phyloP scores from a whole-genome alignment of 129 eudicot genomes.

The Flaveria linearis region DNA sequence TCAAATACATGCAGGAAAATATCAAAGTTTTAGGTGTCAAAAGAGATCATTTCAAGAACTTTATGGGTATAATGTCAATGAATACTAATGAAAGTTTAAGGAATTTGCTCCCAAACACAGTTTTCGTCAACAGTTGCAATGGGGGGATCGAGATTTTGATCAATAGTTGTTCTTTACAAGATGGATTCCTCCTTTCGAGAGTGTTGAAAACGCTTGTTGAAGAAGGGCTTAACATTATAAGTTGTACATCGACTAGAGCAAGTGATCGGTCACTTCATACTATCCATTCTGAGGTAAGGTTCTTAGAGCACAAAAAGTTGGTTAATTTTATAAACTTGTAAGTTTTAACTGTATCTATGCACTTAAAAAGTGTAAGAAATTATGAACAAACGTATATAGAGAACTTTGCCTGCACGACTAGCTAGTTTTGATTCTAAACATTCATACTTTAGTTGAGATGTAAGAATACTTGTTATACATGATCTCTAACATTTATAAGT shows the following conservation, averaged over 20 bases:
- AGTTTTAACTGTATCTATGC: not conserved
- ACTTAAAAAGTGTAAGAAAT: not conserved
- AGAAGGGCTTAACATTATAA: conserved; percentile 44
- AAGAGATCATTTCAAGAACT: conserved; percentile 47
- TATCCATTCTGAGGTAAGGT: conserved; percentile 54
- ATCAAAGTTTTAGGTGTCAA: conserved; percentile 33
- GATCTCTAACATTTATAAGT: not conserved
- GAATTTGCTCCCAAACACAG: conserved; percentile 21
- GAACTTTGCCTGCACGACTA: not conserved
- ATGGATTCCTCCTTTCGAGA: conserved; percentile 44
- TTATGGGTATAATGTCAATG: conserved; percentile 1
- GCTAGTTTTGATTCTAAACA: not conserved
- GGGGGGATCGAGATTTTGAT: conserved; percentile 51
- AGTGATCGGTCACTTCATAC: conserved; percentile 38
- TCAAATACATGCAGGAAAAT: conserved; percentile 45
- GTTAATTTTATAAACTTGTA: not conserved
- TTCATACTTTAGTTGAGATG: not conserved
- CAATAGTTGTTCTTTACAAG: conserved; percentile 29
- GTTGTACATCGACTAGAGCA: conserved; percentile 44
- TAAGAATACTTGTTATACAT: not conserved
- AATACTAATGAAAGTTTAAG: not conserved
- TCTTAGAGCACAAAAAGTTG: not conserved
- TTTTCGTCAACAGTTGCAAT: conserved; percentile 26
- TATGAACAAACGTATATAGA: not conserved
- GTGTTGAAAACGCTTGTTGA: conserved; percentile 34